Evolutionary conservation across 1,284 basidiomycete species (phyloP).

Genomic region (Schizophyllum commune): DNA sequence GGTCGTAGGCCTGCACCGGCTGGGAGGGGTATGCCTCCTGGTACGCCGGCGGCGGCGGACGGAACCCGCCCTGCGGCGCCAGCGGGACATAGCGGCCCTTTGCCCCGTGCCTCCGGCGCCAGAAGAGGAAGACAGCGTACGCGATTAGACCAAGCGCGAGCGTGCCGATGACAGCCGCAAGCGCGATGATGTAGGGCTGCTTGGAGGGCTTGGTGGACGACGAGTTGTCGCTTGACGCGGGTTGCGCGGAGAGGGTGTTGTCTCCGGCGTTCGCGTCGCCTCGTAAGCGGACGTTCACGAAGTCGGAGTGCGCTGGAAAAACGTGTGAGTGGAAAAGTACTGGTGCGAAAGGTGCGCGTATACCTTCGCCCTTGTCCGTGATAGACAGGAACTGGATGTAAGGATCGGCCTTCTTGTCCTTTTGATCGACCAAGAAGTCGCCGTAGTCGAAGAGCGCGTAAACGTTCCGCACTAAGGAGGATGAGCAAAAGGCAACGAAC

Average conservation of each 20-base stretch:
- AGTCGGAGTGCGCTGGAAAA: slow-evolving; percentile 36
- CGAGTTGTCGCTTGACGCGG: background rate
- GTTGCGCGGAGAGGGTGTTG: slow-evolving; percentile 10
- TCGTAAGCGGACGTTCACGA: slow-evolving; percentile 41
- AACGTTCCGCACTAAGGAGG: slow-evolving; percentile 38
- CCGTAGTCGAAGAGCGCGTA: slow-evolving; percentile 58
- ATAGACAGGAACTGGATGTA: slow-evolving; percentile 55
- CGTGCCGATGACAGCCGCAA: too few relatives aligned
- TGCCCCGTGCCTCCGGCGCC: background rate
- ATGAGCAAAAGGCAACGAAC: slow-evolving; percentile 1
- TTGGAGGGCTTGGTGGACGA: too few relatives aligned
- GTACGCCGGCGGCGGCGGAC: background rate
- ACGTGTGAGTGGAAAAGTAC: slow-evolving; percentile 14
- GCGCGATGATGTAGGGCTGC: too few relatives aligned
- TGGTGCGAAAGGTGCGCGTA: background rate
- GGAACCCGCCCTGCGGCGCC: background rate
- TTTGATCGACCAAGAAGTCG: slow-evolving; percentile 36
- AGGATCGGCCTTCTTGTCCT: slow-evolving; percentile 30
- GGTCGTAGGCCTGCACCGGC: background rate
- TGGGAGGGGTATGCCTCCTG: background rate
- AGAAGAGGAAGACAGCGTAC: background rate
- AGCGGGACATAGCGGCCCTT: background rate
- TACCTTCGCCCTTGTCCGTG: slow-evolving; percentile 34
- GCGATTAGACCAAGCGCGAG: too few relatives aligned
- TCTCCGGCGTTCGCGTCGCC: slow-evolving; percentile 38